Percentiles rank a stretch among this genome's conserved stretches.
phyloP scores from a whole-genome alignment of 441 rosid genomes.

The Capsella rubella region DNA sequence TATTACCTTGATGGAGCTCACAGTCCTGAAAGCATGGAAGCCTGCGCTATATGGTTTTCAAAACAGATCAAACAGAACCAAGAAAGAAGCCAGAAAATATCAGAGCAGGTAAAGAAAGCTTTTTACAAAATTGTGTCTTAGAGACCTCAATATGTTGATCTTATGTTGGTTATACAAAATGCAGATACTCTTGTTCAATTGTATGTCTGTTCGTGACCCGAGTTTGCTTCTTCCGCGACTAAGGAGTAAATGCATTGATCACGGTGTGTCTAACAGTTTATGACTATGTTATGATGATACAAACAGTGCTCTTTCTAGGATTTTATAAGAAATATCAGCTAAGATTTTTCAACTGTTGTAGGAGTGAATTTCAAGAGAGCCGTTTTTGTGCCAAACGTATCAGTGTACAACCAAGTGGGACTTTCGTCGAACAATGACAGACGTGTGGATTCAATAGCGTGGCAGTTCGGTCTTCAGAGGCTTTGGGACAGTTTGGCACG shows the following conservation, averaged over 20 bases:
- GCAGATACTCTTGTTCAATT: conserved; percentile 93
- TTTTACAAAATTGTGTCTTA: neutral
- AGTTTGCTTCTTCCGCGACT: conserved; percentile 81
- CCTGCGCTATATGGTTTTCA: conserved; percentile 88
- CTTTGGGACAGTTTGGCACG: conserved; percentile 77
- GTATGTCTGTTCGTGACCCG: conserved; percentile 97
- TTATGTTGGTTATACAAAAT: conserved; percentile 11
- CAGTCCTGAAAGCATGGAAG: conserved; percentile 96
- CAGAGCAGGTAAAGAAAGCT: conserved; percentile 59
- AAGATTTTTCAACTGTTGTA: conserved; percentile 43
- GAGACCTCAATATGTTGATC: neutral
- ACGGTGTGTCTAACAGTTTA: conserved; percentile 54
- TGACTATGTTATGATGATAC: neutral
- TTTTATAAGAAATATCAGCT: neutral
- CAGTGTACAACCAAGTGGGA: conserved; percentile 87
- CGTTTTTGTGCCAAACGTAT: conserved; percentile 81
- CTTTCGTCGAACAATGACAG: conserved; percentile 51
- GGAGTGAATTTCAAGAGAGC: conserved; percentile 87
- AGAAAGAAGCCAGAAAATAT: conserved; percentile 42
- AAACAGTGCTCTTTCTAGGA: neutral
- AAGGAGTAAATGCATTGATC: conserved; percentile 69
- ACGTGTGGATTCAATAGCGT: conserved; percentile 63
- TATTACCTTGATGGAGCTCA: conserved; percentile 98
- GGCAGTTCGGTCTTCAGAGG: conserved; percentile 85
- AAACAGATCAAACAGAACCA: conserved; percentile 45